A percentile compares a stretch with the other conserved stretches of the same genome.
These are phyloP conservation scores for Paraphoma chrysanthemicola DNA, from an alignment of 2,329 filamentous ascomycete genomes.

Conservation along the genomic window DNA sequence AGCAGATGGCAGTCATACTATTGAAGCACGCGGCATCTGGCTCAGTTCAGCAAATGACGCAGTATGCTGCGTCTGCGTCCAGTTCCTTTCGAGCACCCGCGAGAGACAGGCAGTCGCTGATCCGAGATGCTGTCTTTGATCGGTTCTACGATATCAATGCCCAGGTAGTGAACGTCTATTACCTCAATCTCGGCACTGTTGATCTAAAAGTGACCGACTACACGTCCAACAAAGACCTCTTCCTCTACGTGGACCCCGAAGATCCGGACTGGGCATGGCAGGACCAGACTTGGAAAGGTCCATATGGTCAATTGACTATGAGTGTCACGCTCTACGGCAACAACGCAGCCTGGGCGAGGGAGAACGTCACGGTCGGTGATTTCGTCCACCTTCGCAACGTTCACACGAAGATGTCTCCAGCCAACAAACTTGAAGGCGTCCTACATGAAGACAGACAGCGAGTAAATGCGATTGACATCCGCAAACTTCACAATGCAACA, in stretches of 20 bases:
- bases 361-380: slow-evolving; percentile 63
- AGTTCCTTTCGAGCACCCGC: slow-evolving; percentile 6
- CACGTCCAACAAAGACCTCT: slow-evolving; percentile 65
- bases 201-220: slow-evolving; percentile 36
- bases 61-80: slow-evolving; percentile 12
- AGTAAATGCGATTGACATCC: slow-evolving; percentile 65
- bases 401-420: slow-evolving; percentile 65
- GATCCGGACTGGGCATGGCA: slow-evolving; percentile 26
- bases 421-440: slow-evolving; percentile 71
- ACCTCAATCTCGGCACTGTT: slow-evolving; percentile 43
- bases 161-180: slow-evolving; percentile 69
- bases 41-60: slow-evolving; percentile 17
- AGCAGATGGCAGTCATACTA: slow-evolving; percentile 33
- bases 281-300: slow-evolving; percentile 70
- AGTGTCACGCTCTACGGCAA: slow-evolving; percentile 74
- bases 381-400: slow-evolving; percentile 76
- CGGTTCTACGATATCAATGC: slow-evolving; percentile 74
- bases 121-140: slow-evolving; percentile 66
- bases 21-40: slow-evolving; percentile 30
- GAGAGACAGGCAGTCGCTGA: slow-evolving; percentile 54
- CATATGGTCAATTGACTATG: slow-evolving; percentile 74
- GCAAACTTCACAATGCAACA: slow-evolving; percentile 19
- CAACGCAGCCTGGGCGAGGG: slow-evolving; percentile 67
- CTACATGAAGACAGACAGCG: slow-evolving; percentile 67
- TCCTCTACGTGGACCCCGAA: slow-evolving; percentile 56